Evolutionary conservation across 345 rosid species (phyloP).

Genomic region (Camelina hispida): DNA sequence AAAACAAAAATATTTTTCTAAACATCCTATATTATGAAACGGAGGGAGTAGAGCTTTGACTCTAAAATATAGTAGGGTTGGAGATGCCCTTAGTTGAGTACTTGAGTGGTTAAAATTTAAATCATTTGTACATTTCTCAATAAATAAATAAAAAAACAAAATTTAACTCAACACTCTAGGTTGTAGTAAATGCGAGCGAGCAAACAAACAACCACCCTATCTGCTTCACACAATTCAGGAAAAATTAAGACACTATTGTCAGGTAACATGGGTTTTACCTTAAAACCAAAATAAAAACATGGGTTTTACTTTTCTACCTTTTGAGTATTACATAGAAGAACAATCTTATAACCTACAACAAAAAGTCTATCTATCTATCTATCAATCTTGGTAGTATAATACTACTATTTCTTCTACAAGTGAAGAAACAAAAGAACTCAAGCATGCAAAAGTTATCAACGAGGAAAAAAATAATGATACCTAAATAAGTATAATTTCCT

Average conservation of each 20-base stretch:
- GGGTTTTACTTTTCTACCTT: neutral
- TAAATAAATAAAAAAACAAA: too few relatives aligned
- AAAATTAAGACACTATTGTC: neutral
- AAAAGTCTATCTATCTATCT: too few relatives aligned
- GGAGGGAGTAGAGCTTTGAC: too few relatives aligned
- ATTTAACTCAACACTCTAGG: neutral
- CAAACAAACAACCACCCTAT: conserved; percentile 17
- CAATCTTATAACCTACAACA: too few relatives aligned
- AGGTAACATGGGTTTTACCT: conserved; percentile 13
- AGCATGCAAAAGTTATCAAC: neutral
- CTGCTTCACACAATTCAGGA: conserved; percentile 22
- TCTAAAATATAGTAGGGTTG: too few relatives aligned
- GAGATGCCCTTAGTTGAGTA: too few relatives aligned
- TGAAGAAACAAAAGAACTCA: neutral
- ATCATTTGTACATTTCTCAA: neutral
- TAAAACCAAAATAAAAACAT: neutral
- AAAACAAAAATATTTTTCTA: too few relatives aligned
- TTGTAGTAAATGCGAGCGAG: conserved; percentile 4
- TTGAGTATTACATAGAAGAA: too few relatives aligned
- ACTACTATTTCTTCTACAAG: neutral
- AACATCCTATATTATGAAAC: too few relatives aligned
- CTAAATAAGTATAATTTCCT: neutral
- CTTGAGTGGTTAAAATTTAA: too few relatives aligned
- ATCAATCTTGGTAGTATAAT: too few relatives aligned
- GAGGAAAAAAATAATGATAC: neutral